Percentiles rank a stretch among this genome's conserved stretches.
Conservation (phyloP, 352 stramenopile genomes). For the Phytophthora meadii region DNA sequence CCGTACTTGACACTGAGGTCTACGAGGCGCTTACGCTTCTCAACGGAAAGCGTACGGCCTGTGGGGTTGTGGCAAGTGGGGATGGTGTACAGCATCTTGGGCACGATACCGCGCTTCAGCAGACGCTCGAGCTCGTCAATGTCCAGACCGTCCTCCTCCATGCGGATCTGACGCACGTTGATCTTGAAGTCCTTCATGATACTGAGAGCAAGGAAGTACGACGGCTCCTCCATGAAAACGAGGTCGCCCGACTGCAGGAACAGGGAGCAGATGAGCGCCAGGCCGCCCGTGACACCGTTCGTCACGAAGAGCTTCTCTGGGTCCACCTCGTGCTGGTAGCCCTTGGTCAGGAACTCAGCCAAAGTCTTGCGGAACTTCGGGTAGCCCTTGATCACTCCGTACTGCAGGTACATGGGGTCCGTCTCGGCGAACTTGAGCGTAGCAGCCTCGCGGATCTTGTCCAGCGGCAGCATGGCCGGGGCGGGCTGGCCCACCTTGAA, state of each 20-base stretch:
- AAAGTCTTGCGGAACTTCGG: slow-evolving; percentile 85
- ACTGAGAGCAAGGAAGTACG: slow-evolving; percentile 93
- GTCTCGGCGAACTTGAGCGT: slow-evolving; percentile 85
- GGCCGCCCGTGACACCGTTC: slow-evolving; percentile 92
- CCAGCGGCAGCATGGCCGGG: slow-evolving; percentile 82
- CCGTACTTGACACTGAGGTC: slow-evolving; percentile 89
- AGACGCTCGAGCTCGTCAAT: slow-evolving; percentile 88
- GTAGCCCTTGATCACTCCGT: slow-evolving; percentile 90
- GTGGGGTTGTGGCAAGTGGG: slow-evolving; percentile 96
- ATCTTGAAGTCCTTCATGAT: slow-evolving; percentile 96
- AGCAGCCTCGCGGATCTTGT: slow-evolving; percentile 84
- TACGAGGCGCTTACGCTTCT: slow-evolving; percentile 89
- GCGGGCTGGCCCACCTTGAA: slow-evolving; percentile 91
- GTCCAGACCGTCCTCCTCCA: slow-evolving; percentile 89
- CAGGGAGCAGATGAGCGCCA: slow-evolving; percentile 91
- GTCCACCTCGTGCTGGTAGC: slow-evolving; percentile 79
- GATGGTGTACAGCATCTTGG: slow-evolving; percentile 95
- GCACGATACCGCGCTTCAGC: slow-evolving; percentile 74
- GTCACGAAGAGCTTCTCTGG: slow-evolving; percentile 92
- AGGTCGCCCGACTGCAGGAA: slow-evolving; percentile 90
- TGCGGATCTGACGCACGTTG: slow-evolving; percentile 89
- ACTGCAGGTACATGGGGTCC: slow-evolving; percentile 90
- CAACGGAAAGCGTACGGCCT: slow-evolving; percentile 83
- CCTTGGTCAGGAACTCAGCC: slow-evolving; percentile 80
- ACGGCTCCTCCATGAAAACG: slow-evolving; percentile 94